Evolutionary conservation across 345 rosid genomes (phyloP), one percentile per base, ranked within the genome.

Genomic region (Gossypium ekmanianum): DNA sequence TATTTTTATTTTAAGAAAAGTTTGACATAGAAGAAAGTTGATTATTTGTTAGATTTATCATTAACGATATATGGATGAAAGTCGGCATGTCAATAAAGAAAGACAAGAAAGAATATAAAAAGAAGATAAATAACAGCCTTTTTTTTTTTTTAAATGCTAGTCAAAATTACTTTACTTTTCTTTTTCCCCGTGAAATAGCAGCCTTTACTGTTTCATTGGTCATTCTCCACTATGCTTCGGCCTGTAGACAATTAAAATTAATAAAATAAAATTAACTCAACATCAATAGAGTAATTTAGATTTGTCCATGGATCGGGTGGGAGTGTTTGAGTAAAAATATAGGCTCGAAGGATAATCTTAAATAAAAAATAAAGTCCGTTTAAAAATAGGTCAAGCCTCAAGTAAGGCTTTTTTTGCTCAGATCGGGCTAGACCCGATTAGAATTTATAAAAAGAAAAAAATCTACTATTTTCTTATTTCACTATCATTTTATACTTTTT

Each of bases 341-440:
- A 29, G 0, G 5, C 0, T 0, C 5, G 1, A 29, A 29, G 3
- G 1, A 29, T 29, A 29, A 29, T 3, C 0, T 29, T 29, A 29
- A 29, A 29, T 29, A 29, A 3, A 29, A 29, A 3, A 0, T 29
- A 29, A 29, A 29, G 5, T 29, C 5, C 4, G 0, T 29, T 29
- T 29, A 3, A 29, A 29, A 29, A 29, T 0, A 0, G 1, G 0
- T 29, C 0, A 0, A 29, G 34, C 5, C 0, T 29, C 5, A 3
- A 29, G 5, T 29, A 29, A 29, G 0, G 5, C 3, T 29, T 3
- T 29, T 29, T 29, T 29, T 29, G 0, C 0, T 0, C 1, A 29
- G 1, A 0, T 3, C 5, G 5, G 1, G 1, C 1, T 3, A 0
- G 5, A 29, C 29, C 3, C 29, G 0, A 29, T 29, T 0, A 0